A percentile compares a stretch with the other conserved stretches of the same genome.
Evolutionary conservation across 2,329 filamentous ascomycete genomes (phyloP).

Genomic region (Orbilia oligospora): DNA sequence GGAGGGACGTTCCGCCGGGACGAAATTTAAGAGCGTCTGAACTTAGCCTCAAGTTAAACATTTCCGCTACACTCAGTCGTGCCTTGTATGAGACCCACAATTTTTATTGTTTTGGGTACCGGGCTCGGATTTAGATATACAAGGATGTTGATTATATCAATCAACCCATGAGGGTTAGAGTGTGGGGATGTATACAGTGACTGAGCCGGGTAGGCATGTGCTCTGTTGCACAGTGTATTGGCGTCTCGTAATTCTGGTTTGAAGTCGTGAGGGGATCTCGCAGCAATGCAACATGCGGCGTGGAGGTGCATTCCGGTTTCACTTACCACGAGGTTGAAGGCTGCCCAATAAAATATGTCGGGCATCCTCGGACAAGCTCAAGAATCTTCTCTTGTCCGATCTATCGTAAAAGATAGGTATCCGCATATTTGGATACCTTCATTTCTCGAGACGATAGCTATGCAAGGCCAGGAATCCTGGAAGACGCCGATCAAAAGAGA

Average conservation of each 20-base stretch:
- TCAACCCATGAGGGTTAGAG: constrained; percentile 26
- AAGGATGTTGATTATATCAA: constrained; percentile 36
- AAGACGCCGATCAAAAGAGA: constrained; percentile 44
- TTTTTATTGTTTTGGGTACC: neutral
- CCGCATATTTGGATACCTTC: constrained; percentile 15
- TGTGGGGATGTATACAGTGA: constrained; percentile 9
- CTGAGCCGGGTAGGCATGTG: constrained; percentile 39
- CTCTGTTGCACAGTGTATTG: constrained; percentile 31
- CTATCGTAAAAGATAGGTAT: constrained; percentile 31
- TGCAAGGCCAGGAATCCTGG: constrained; percentile 46
- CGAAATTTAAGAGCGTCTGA: constrained; percentile 24
- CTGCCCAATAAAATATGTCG: constrained; percentile 5
- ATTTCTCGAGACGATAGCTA: constrained; percentile 18
- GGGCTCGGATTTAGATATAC: constrained; percentile 24
- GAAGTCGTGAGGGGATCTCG: constrained; percentile 8
- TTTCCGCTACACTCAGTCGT: constrained; percentile 10
- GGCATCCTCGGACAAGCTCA: constrained; percentile 35
- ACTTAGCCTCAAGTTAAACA: constrained; percentile 13
- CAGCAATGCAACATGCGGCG: constrained; percentile 20
- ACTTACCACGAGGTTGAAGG: constrained; percentile 11
- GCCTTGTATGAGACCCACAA: constrained; percentile 26
- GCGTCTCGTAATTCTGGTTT: constrained; percentile 27
- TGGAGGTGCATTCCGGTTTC: constrained; percentile 33
- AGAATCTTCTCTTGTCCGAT: constrained; percentile 21
- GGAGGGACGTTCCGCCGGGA: constrained; percentile 53